Evolutionary conservation across 345 rosid species (phyloP).

Genomic region (Eucalyptus regnans): DNA sequence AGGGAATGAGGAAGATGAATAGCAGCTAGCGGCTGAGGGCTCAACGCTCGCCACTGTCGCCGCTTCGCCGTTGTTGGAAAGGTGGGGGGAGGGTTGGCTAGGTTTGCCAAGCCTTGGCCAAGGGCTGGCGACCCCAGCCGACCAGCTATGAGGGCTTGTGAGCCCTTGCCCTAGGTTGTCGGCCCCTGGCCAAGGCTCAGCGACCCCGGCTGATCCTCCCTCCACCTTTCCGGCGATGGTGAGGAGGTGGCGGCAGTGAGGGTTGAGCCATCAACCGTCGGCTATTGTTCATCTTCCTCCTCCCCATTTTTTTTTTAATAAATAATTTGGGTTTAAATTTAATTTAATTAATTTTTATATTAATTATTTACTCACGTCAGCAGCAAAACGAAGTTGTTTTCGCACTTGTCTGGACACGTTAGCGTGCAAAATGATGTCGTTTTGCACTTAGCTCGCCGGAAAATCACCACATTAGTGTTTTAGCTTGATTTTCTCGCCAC

Average conservation of each 20-base stretch:
- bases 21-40: rapidly evolving
- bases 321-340: too few relatives aligned
- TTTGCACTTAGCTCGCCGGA: too few relatives aligned
- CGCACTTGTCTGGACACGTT: too few relatives aligned
- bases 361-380: too few relatives aligned
- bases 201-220: rapidly evolving
- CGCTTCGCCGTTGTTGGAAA: rapidly evolving
- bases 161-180: rapidly evolving
- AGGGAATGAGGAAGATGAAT: rapidly evolving
- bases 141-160: rapidly evolving
- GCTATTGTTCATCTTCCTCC: too few relatives aligned
- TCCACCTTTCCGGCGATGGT: rapidly evolving
- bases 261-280: rapidly evolving
- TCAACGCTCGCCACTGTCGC: rapidly evolving
- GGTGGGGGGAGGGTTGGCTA: rapidly evolving
- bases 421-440: rapidly evolving
- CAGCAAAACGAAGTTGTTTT: rapidly evolving
- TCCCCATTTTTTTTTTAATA: rapidly evolving
- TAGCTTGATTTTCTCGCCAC: rapidly evolving
- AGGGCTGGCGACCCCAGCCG: rapidly evolving
- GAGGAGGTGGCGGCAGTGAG: rapidly evolving
- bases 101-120: rapidly evolving
- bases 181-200: rapidly evolving
- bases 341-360: too few relatives aligned
- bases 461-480: rapidly evolving